These are phyloP conservation scores for Rhynchosporium agropyri DNA, from an alignment of 2,329 filamentous ascomycete species.

Conservation along the genomic window DNA sequence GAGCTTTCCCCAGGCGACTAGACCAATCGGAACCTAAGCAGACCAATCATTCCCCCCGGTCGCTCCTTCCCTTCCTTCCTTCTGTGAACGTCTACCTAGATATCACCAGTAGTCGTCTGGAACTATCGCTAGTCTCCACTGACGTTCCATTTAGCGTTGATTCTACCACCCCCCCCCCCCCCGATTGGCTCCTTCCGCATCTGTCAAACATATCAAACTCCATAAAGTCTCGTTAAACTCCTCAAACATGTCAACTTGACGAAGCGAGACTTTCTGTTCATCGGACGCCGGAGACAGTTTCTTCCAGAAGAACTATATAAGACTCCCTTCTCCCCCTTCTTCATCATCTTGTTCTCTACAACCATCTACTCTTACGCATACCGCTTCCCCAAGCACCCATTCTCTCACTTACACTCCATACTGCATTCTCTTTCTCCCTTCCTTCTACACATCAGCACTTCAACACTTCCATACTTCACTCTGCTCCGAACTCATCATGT, in stretches of 20 bases:
- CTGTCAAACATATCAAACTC: neutral
- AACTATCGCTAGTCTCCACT: no score
- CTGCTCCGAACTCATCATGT: constrained; percentile 21
- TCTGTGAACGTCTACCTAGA: no score
- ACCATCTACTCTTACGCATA: neutral
- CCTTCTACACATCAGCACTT: neutral
- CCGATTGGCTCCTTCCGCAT: neutral
- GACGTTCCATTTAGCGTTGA: no score
- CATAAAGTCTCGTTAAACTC: neutral
- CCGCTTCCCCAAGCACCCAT: constrained; percentile 1
- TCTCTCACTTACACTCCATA: constrained; percentile 4
- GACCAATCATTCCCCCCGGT: no score
- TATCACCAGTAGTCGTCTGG: no score
- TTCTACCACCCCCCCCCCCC: neutral
- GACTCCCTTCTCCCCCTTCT: neutral
- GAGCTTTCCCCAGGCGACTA: no score
- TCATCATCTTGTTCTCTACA: neutral
- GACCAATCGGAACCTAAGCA: no score
- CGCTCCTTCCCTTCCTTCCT: no score
- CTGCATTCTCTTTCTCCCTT: neutral
- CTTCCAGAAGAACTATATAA: neutral
- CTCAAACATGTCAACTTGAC: neutral
- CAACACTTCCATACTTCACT: neutral
- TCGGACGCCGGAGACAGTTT: neutral
- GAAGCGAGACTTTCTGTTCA: neutral